Conservation (phyloP, 306 rosid genomes). For the Ziziphus jujuba region DNA sequence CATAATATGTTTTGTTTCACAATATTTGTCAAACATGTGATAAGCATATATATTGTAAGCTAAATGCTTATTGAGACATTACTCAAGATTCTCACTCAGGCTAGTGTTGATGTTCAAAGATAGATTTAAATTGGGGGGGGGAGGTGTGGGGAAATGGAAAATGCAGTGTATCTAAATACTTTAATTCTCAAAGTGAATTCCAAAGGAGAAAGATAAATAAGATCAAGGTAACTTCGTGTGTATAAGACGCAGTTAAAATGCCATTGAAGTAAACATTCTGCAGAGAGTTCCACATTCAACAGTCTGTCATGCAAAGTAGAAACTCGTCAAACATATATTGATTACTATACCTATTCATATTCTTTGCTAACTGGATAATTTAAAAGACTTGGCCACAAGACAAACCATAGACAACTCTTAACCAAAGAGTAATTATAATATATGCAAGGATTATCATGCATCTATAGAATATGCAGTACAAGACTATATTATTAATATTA, state of each 20-base stretch:
- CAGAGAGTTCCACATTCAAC: neutral
- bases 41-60: neutral
- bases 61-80: neutral
- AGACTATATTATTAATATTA: slow-evolving; percentile 13
- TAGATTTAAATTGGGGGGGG: too few species aligned
- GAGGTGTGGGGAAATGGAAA: too few species aligned
- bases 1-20: neutral
- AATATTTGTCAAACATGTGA: neutral
- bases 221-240: neutral
- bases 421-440: neutral
- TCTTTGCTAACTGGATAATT: neutral
- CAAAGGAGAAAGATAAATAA: neutral
- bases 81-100: slow-evolving; percentile 8
- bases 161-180: too few species aligned
- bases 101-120: too few species aligned
- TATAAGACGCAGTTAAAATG: too few species aligned
- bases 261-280: neutral
- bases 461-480: slow-evolving; percentile 11
- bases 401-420: neutral
- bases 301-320: neutral
- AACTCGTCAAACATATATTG: neutral
- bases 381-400: neutral
- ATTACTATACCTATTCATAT: neutral
- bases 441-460: neutral
- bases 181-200: neutral